These are phyloP conservation scores for Calonectria henricotiae DNA, from an alignment of 2,329 filamentous ascomycete genomes.

Conservation along the genomic window DNA sequence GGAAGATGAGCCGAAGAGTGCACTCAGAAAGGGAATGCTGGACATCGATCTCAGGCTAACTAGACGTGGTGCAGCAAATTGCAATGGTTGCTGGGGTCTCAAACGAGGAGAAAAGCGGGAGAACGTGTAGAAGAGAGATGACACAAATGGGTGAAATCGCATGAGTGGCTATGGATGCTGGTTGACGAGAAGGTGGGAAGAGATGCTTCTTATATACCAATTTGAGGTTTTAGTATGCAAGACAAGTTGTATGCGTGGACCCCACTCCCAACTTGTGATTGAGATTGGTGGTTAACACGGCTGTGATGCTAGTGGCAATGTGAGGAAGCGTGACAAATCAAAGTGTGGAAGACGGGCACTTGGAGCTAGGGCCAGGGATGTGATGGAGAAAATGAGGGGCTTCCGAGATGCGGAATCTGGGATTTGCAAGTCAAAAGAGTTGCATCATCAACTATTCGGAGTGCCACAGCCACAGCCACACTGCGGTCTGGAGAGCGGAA, in stretches of 20 bases:
- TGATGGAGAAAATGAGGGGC: constrained; percentile 34
- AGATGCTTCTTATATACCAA: constrained; percentile 14
- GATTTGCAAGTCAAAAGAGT: constrained; percentile 28
- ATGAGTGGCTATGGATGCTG: constrained; percentile 56
- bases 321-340: constrained; percentile 47
- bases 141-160: constrained; percentile 67
- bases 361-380: constrained; percentile 2
- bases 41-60: constrained; percentile 75
- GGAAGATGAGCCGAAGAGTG: constrained; percentile 80
- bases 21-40: constrained; percentile 83
- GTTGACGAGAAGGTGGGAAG: neutral
- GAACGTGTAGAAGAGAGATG: constrained; percentile 66
- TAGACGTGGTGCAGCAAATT: constrained; percentile 50
- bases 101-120: constrained; percentile 63
- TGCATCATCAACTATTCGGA: constrained; percentile 50
- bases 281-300: neutral
- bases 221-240: constrained; percentile 12
- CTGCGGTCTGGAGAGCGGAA: neutral
- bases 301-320: constrained; percentile 40
- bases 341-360: neutral
- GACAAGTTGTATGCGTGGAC: constrained; percentile 1
- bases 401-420: constrained; percentile 47
- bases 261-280: neutral
- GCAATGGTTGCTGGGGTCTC: constrained; percentile 53
- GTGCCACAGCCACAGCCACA: constrained; percentile 44